Base-by-base conservation (phyloP, 371 early-diverging fungal genomes). In the Zychaea mexicana region DNA sequence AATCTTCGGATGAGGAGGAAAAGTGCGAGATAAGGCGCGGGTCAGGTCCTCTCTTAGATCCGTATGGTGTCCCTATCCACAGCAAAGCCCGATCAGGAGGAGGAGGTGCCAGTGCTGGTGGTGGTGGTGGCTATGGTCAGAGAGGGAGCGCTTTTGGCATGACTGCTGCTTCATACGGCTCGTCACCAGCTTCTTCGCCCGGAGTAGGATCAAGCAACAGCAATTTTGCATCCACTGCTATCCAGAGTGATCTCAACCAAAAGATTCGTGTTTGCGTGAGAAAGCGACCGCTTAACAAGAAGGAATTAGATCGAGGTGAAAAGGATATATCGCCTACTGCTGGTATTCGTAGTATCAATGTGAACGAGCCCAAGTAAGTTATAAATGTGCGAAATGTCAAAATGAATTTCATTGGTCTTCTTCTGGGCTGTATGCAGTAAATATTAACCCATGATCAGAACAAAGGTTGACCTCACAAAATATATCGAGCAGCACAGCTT, bases 401-500 rank as follows among this genome's bases (percentile, higher is more conserved):
- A 8, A 15, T 52, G 49, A 46, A 31, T 26, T 36, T 2, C 55
- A 32, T 32, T 19, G 52, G 39, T 26, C 30, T 52, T 58, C 45
- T 68, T n/a, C 47, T 58, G 0, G 24, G 39, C 32, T 9, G 17
- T 19, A 45, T 45, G 45, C 45, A 45, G 45, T 24, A 17, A 17
- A 2, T 21, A 52, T 21, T 38, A 54, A 26, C 26, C 52, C 38
- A 61, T 36, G 19, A 38, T 32, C 66, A 93, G 92, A 64, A 84
- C 88, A 15, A 97, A 97, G 69, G 90, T 97, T 10, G 98, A 98
- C 73, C 77, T 98, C 84, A 96, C 97, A 39, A 92, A 90, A 71
- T 98, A 92, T 69, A 91, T 94, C 52, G 99, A 98, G 60, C 89
- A 94, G 68, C 98, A 98, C 78, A 80, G 82, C 36, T 99, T 98